A percentile compares a stretch with the other conserved stretches of the same genome.
These are phyloP conservation scores for Acanthamoeba castellanii DNA, from an alignment of 208 protist species.

Conservation along the genomic window DNA sequence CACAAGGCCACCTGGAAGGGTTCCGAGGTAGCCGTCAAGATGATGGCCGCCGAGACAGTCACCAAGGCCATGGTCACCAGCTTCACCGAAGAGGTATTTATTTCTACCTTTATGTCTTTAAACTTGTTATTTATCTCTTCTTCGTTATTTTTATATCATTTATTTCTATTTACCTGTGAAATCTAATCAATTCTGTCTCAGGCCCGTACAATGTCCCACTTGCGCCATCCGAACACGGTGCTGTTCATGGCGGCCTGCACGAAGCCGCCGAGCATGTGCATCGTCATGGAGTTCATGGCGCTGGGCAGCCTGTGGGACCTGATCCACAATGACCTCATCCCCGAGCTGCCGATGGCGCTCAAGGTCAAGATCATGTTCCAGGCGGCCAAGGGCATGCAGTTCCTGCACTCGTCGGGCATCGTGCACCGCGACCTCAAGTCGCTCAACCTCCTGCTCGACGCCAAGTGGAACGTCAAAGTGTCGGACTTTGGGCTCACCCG, in stretches of 20 bases:
- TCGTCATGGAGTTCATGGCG: constrained; percentile 63
- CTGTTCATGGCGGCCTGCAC: constrained; percentile 69
- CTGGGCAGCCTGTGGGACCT: neutral
- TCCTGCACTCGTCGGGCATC: constrained; percentile 74
- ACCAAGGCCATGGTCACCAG: constrained; percentile 1
- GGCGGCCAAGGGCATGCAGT: constrained; percentile 73
- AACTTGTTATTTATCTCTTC: too few relatives aligned
- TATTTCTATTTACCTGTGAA: too few relatives aligned
- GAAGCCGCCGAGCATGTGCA: constrained; percentile 25
- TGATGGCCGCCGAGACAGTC: neutral
- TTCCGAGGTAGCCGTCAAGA: constrained; percentile 63
- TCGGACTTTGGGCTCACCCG: constrained; percentile 58
- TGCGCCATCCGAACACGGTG: constrained; percentile 52
- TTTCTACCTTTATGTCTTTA: too few relatives aligned
- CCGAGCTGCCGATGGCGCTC: constrained; percentile 6
- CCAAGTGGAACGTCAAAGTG: constrained; percentile 32
- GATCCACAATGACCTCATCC: constrained; percentile 58
- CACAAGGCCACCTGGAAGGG: constrained; percentile 47
- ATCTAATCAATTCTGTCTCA: too few relatives aligned
- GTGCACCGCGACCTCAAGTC: constrained; percentile 77
- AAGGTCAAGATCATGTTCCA: constrained; percentile 35
- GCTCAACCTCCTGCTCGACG: constrained; percentile 73
- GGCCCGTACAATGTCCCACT: constrained; percentile 10
- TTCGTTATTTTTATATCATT: too few relatives aligned
- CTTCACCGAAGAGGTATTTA: constrained; percentile 13